These are phyloP conservation scores for Reticulascus tulasneorum DNA, from an alignment of 2,329 filamentous ascomycete genomes.

Conservation along the genomic window DNA sequence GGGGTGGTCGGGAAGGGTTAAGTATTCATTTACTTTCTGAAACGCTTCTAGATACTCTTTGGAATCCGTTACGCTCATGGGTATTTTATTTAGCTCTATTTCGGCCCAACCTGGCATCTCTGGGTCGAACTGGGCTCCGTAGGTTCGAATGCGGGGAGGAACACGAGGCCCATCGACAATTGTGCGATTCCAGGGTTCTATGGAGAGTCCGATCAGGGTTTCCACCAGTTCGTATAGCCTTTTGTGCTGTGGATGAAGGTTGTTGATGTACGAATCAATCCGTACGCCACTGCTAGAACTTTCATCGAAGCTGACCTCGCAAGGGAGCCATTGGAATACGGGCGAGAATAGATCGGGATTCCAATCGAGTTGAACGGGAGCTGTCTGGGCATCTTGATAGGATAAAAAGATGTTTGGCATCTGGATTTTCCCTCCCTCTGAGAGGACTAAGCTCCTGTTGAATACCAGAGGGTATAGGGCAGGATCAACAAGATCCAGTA, in stretches of 20 bases:
- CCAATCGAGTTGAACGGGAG: neutral
- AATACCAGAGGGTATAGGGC: neutral
- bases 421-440: neutral
- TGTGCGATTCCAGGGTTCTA: constrained; percentile 1
- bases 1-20: no score
- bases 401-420: neutral
- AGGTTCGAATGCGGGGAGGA: neutral
- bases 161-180: neutral
- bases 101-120: neutral
- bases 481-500: constrained; percentile 3
- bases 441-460: neutral
- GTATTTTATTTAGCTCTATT: neutral
- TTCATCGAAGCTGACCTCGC: constrained; percentile 1
- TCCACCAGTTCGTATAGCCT: constrained; percentile 1
- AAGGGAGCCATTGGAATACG: neutral
- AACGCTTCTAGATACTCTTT: no score
- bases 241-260: constrained; percentile 1
- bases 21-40: no score
- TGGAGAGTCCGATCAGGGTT: neutral
- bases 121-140: neutral
- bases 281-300: neutral
- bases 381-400: neutral
- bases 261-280: constrained; percentile 2
- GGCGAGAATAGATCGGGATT: neutral
- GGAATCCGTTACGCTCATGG: neutral